Percentiles rank a stretch among this genome's conserved stretches.
These are phyloP conservation scores for Aureobasidium sp. DNA, from an alignment of 2,329 filamentous ascomycete species.

Conservation along the genomic window DNA sequence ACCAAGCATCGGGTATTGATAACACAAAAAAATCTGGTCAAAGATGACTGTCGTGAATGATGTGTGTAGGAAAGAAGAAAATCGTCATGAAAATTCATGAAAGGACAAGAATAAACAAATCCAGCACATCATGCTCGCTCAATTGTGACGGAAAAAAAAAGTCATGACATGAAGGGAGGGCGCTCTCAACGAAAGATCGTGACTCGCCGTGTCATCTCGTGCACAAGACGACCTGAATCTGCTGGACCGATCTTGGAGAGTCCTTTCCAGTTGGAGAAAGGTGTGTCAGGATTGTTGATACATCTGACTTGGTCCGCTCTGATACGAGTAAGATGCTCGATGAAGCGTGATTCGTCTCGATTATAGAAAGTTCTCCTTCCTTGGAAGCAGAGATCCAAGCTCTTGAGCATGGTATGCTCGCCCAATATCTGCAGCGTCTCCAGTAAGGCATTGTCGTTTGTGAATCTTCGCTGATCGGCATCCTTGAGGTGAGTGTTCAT, in stretches of 20 bases:
- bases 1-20: conserved; percentile 7
- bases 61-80: too few relatives aligned
- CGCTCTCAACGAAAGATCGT: conserved; percentile 5
- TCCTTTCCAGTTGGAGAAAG: conserved; percentile 10
- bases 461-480: conserved; percentile 41
- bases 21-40: neutral
- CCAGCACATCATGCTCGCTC: neutral
- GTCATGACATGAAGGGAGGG: neutral
- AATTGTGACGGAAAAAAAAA: neutral
- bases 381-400: conserved; percentile 36
- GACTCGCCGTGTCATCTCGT: conserved; percentile 11
- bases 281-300: conserved; percentile 24
- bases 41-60: neutral
- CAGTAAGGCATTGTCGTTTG: conserved; percentile 42
- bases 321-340: conserved; percentile 39
- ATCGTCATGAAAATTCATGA: too few relatives aligned
- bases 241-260: neutral
- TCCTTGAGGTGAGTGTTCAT: conserved; percentile 33
- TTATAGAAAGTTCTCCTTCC: conserved; percentile 33
- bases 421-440: conserved; percentile 39
- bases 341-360: conserved; percentile 35
- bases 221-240: conserved; percentile 2
- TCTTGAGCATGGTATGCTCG: conserved; percentile 36
- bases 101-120: neutral
- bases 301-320: conserved; percentile 37